Base-by-base conservation (phyloP, 371 early-diverging fungal genomes). In the Globomyces sp. region DNA sequence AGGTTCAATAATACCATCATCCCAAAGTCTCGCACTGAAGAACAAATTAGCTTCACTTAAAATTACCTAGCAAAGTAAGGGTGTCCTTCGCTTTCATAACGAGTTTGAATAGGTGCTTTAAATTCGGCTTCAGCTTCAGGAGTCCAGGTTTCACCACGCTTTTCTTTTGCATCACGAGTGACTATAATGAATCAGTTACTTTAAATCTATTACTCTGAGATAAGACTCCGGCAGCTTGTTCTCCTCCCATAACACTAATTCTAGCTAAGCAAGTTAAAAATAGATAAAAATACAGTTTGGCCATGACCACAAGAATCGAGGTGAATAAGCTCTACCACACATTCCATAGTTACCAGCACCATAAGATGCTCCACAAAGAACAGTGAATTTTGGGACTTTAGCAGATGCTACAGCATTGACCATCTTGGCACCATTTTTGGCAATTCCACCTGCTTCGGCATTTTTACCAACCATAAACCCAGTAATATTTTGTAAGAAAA, bases 171-270 rank as follows among this genome's bases (percentile, higher is more conserved):
- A 72, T 94, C 96, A 47, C 90, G 81, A 57, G 86, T 91, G 52
- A 68, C 24, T 24, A 24, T 24, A 24, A 24, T 24, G 24, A 24
- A 24, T 24, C 24, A 24, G 24, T 24, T 24, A 24, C 24, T 24
- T 24, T 24, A 24, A 24, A 24, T 24, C 24, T 24, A 0, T 24
- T 24, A 24, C 24, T 72, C 61, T 92, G 92, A 4, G 96, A 87
- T 63, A 98, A 81, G 36, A 98, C 98, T 57, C 89, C 89, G 6
- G 98, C 95, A 44, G 97, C 95, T 78, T 98, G 96, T 75, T 96
- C 98, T 63, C 98, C 98, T 65, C 98, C 98, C 98, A 98, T 98
- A 36, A 98, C 98, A 39, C 92, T 91, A 69, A 98, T 95, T 50
- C 98, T 67, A 84, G 87, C 24, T 24, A 24, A 24, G 0, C 24